Percentiles rank a stretch among this genome's conserved stretches.
phyloP scores from a whole-genome alignment of 306 rosid genomes.

The Prunus persica region DNA sequence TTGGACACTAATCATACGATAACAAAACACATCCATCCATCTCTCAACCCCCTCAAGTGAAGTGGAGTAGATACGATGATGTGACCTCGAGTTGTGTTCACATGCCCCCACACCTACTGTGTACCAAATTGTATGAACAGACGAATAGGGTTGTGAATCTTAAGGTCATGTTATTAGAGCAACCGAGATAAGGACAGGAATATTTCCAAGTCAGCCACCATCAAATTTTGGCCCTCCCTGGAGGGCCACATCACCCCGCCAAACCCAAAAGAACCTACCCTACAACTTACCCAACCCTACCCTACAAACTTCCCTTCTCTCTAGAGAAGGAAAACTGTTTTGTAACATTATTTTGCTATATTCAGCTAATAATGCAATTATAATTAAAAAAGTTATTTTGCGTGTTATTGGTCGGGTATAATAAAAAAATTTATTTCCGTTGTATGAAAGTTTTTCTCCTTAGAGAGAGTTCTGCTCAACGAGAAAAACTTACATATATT shows the following conservation, averaged over 20 bases:
- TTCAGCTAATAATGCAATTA: no score
- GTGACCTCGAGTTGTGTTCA: constrained; percentile 24
- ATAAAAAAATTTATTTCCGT: accelerated
- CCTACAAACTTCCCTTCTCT: not conserved
- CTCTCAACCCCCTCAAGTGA: not conserved
- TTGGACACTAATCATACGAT: not conserved
- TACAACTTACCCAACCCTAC: not conserved
- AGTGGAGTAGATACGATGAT: constrained; percentile 23
- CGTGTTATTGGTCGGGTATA: accelerated
- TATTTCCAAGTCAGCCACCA: constrained; percentile 15
- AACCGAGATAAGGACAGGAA: constrained; percentile 1
- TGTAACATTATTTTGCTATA: no score
- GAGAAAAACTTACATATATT: no score
- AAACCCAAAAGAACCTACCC: not conserved
- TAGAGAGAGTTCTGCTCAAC: not conserved
- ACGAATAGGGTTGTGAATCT: not conserved
- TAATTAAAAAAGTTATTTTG: not conserved
- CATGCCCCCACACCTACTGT: constrained; percentile 20
- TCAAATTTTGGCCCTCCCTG: not conserved
- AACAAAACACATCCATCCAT: not conserved
- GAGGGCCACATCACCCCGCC: not conserved
- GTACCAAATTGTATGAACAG: not conserved
- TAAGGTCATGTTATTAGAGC: not conserved
- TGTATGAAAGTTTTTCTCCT: not conserved
- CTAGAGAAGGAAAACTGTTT: not conserved